Evolutionary conservation across 345 rosid genomes (phyloP), one percentile per base, ranked within the genome.

Genomic region (Psidium guajava): DNA sequence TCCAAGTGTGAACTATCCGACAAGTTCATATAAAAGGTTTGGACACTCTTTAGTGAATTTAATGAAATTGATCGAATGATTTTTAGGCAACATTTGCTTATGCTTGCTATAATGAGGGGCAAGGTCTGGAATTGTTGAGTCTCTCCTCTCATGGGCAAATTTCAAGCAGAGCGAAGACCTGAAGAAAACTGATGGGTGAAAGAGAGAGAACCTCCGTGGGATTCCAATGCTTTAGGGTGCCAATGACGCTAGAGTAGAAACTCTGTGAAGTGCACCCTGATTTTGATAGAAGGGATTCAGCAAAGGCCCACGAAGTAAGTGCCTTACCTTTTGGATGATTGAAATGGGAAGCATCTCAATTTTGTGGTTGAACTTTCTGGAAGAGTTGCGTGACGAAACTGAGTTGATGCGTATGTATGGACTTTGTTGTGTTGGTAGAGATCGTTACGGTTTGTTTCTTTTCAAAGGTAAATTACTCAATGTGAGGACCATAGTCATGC

Each of bases 281-380:
- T 95, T 85, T 91, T 97, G 88, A 97, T 99, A 3, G 99, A 97
- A 94, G 99, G 99, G 99, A 96, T 89, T 97, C 99, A 61, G 99
- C 99, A 47, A 97, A 97, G 91, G 89, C 96, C 84, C 95, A 96
- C 32, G 99, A 99, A 12, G 99, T 97, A 88, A 92, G 99, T 90
- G 74, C 74, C 15, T 11, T 28, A 61, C 42, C 74, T 61, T 61
- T 61, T 28, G 42, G 74, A 61, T 32, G 42, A 14, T 11, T 7
- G 11, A 9, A 21, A 61, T 28, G 74, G 74, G 28, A 15, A 61
- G 42, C 74, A 6, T 36, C 74, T 28, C 28, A 15, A 28, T 15
- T 61, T 15, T 61, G 74, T 15, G 74, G 74, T 22, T 16, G 74
- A 27, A 40, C 28, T 61, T 28, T 20, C 15, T 42, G 9, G 15